Evolutionary conservation across 352 stramenopile species (phyloP), one percentile per base, ranked within the genome.

Genomic region (Phytophthora chlamydospora): DNA sequence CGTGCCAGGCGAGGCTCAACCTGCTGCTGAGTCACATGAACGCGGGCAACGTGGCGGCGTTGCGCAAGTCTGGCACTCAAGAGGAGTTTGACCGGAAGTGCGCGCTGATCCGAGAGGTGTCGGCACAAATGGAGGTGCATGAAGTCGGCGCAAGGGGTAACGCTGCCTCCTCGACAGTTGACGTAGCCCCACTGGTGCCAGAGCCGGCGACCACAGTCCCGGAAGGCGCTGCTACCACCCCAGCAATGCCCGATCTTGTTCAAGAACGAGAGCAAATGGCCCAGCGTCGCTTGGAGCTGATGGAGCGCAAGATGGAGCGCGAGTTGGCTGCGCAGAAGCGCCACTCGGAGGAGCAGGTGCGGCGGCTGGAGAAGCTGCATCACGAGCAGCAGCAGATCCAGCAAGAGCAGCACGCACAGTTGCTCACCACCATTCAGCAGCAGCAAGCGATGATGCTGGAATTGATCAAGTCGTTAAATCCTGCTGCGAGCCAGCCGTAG

Each of bases 401-500:
- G 12, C 61, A 71, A 44, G 32, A 59, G n/a, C 62, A 71, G 19
- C 52, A 71, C 29, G 41, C 64, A 0, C 66, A 71, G 32, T 21
- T 68, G 5, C 51, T 75, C 2, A 50, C 35, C 3, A 75, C 59
- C 11, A 71, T 75, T 32, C 49, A 71, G 51, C 66, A 71, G 31
- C 66, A 75, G 14, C 66, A 75, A 24, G 46, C 32, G 14, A 71
- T 59, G 55, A 75, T 75, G 40, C 32, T 71, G 6, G 61, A 75
- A 2, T 9, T 75, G 12, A 69, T 75, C 46, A 68, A 68, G 34
- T 50, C 62, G 27, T 42, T 65, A 35, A 33, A 21, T 29, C 57
- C 47, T 12, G 31, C 6, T 35, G 39, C 8, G 21, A 24, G 3
- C 21, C 21, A 24, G 21, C 21, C 21, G 21, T 24, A 24, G 21